Evolutionary conservation across 176 grass and related monocot species (phyloP).

Genomic region (Saccharum spontaneum): DNA sequence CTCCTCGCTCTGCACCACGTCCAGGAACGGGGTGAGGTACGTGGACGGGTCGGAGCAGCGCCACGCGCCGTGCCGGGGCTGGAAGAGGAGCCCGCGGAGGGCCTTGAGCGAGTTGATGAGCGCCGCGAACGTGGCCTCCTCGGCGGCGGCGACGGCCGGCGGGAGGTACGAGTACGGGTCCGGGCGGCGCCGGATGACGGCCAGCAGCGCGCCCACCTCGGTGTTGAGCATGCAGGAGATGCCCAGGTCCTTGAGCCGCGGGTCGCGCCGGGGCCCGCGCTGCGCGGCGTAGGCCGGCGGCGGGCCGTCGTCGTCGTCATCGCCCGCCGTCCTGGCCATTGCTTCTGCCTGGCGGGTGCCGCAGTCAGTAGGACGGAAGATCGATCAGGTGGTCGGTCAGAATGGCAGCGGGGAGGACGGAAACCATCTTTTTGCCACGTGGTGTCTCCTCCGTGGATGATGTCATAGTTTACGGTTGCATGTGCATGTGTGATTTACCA

Average conservation of each 20-base stretch:
- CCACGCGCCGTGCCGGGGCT: constrained; percentile 71
- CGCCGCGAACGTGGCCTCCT: constrained; percentile 43
- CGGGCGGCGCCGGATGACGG: constrained; percentile 72
- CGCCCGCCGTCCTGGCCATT: constrained; percentile 41
- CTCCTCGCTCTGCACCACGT: constrained; percentile 82
- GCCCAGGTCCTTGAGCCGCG: constrained; percentile 64
- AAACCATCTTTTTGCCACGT: not conserved
- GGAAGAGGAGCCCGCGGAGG: constrained; percentile 81
- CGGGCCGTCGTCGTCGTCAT: constrained; percentile 46
- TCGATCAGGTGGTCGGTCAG: constrained; percentile 1
- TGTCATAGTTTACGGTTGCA: not conserved
- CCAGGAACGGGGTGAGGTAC: constrained; percentile 79
- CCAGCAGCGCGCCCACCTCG: constrained; percentile 78
- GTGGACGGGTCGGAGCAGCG: constrained; percentile 73
- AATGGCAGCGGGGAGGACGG: not conserved
- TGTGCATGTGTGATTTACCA: not conserved
- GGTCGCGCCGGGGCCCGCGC: constrained; percentile 37
- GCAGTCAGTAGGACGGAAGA: not conserved
- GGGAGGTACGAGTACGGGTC: constrained; percentile 54
- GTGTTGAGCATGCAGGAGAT: constrained; percentile 99
- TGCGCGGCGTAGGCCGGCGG: constrained; percentile 22
- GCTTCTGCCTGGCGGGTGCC: not conserved
- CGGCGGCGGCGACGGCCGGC: constrained; percentile 26
- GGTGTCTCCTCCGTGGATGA: not conserved
- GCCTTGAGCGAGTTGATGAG: constrained; percentile 73